A percentile compares a stretch with the other conserved stretches of the same genome.
Evolutionary conservation across 2,329 filamentous ascomycete genomes (phyloP).

Genomic region (Kalmusia sp.): DNA sequence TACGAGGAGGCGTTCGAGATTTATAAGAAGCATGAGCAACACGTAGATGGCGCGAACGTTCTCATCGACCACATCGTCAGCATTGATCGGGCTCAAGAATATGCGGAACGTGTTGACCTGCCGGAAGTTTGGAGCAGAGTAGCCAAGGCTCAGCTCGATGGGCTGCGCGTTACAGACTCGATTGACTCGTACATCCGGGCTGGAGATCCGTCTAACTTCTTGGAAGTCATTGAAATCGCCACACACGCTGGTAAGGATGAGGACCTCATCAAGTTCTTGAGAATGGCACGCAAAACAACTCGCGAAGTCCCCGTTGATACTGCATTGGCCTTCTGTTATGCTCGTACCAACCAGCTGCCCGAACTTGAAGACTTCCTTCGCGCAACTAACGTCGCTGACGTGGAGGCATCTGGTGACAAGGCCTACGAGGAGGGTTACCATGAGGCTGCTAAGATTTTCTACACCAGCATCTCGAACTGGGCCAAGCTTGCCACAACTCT

Average conservation of each 20-base stretch:
- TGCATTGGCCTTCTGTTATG: slow-evolving; percentile 90
- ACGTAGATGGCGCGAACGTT: slow-evolving; percentile 84
- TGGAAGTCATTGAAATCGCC: slow-evolving; percentile 94
- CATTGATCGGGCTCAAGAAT: slow-evolving; percentile 95
- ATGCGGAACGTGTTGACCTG: slow-evolving; percentile 91
- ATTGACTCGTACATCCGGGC: slow-evolving; percentile 98
- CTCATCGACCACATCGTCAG: slow-evolving; percentile 96
- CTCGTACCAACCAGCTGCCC: slow-evolving; percentile 85
- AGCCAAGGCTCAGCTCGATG: slow-evolving; percentile 96
- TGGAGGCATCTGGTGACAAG: slow-evolving; percentile 97
- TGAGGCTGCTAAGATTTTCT: slow-evolving; percentile 99
- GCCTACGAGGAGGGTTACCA: slow-evolving; percentile 93
- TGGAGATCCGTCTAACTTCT: slow-evolving; percentile 88
- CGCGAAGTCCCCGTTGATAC: slow-evolving; percentile 95
- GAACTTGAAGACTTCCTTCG: slow-evolving; percentile 97
- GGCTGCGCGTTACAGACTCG: slow-evolving; percentile 87
- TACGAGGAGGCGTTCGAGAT: slow-evolving; percentile 98
- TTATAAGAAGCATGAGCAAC: slow-evolving; percentile 96
- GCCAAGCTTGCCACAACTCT: slow-evolving; percentile 97
- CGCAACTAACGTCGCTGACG: slow-evolving; percentile 90
- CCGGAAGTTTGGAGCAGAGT: slow-evolving; percentile 99
- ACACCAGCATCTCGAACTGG: slow-evolving; percentile 98
- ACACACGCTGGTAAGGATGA: slow-evolving; percentile 97
- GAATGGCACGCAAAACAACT: slow-evolving; percentile 96
- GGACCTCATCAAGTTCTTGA: slow-evolving; percentile 93